Base-by-base conservation (phyloP, 768 basidiomycete species). In the Coprinopsis marcescibilis region DNA sequence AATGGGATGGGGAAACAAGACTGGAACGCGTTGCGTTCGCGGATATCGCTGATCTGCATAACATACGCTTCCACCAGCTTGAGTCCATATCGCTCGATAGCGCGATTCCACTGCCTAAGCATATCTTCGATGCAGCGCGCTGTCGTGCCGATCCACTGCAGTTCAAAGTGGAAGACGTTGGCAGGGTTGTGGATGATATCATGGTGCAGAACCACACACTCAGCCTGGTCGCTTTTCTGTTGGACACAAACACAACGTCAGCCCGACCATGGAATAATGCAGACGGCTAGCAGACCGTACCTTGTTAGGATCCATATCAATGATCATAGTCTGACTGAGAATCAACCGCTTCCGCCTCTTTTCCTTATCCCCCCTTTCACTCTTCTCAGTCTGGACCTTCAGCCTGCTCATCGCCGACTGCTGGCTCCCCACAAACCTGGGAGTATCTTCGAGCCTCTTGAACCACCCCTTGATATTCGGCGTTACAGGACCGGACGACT, bases 91-190 rank as follows among this genome's bases (percentile, higher is more conserved):
- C 84, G 77, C 52, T 95, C 93, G 36, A 94, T 89, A 3, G 78
- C 75, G 32, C 88, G 74, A 46, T 78, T 79, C 87, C 92, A 93
- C 43, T 78, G 74, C 30, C 85, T 80, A 19, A 96, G 72, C 43
- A 85, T 77, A 53, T 95, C 92, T 53, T 97, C 94, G 43, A 98
- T 87, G 52, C 83, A 85, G 17, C 89, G 80, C 19, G 93, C 91
- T 1, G 92, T 93, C 1, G 93, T 87, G 2, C 91, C 93, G 32
- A 98, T 85, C 95, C 96, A 99, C 51, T 95, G 89, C 23, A 99
- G 72, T 64, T 99, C 94, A 56, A 98, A 93, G 63, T 98, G 95
- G 67, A 96, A 96, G 49, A 88, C 89, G 23, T 86, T 95, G n/a
- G 74, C 78, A 0, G 91, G 88, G 58, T 97, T 97, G 63, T 97